A percentile compares a stretch with the other conserved stretches of the same genome.
phyloP scores from a whole-genome alignment of 345 rosid species.

The Schrenkiella parvula region DNA sequence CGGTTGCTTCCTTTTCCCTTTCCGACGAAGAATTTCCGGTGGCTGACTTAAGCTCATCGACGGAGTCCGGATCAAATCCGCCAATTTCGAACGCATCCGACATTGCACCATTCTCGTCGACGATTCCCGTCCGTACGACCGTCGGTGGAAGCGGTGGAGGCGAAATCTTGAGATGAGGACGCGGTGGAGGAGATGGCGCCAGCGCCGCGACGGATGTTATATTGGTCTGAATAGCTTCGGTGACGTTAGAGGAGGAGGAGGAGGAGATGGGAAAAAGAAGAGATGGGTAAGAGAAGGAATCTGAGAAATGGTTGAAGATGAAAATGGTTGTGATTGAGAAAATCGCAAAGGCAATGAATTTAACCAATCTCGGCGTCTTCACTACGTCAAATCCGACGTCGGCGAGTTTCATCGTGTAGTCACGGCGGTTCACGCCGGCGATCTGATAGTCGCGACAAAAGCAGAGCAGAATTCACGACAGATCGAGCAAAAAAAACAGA shows the following conservation, averaged over 20 bases:
- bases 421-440: conserved; percentile 15
- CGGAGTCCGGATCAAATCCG: conserved; percentile 33
- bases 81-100: conserved; percentile 45
- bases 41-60: conserved; percentile 26
- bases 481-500: conserved; percentile 14
- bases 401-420: conserved; percentile 4
- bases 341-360: conserved; percentile 35
- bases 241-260: conserved; percentile 11
- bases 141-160: conserved; percentile 41
- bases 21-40: conserved; percentile 17
- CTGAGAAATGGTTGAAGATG: conserved; percentile 32
- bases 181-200: conserved; percentile 20
- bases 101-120: conserved; percentile 63
- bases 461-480: neutral
- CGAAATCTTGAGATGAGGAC: conserved; percentile 11
- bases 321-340: conserved; percentile 29
- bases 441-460: conserved; percentile 1
- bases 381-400: conserved; percentile 28
- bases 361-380: conserved; percentile 41
- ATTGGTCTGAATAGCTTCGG: neutral
- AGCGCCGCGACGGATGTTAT: neutral
- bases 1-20: conserved; percentile 2
- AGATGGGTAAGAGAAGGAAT: conserved; percentile 27
- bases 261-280: conserved; percentile 18
- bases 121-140: conserved; percentile 43